These are phyloP conservation scores for Pseudogymnoascus sp. DNA, from an alignment of 2,329 filamentous ascomycete genomes.

Conservation along the genomic window DNA sequence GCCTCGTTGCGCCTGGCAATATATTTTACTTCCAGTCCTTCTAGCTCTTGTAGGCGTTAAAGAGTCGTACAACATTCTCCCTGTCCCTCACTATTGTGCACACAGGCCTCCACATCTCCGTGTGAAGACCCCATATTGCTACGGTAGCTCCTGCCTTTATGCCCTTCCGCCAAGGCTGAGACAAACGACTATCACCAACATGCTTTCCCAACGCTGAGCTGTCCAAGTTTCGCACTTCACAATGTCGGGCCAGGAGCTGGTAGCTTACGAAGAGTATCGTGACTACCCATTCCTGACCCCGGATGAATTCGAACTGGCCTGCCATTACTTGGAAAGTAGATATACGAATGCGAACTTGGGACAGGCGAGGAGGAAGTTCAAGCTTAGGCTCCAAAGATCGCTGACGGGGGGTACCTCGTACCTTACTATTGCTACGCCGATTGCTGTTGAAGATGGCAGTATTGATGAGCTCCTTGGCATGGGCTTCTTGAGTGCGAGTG, in stretches of 20 bases:
- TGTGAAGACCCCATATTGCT: not conserved
- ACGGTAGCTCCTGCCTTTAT: not conserved
- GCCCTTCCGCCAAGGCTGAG: not conserved
- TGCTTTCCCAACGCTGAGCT: slow-evolving; percentile 1
- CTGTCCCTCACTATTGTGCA: not conserved
- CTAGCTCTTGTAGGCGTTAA: not conserved
- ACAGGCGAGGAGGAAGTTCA: slow-evolving; percentile 45
- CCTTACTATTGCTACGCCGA: slow-evolving; percentile 25
- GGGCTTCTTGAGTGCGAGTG: slow-evolving; percentile 16
- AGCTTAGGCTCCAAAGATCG: slow-evolving; percentile 38
- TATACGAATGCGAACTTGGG: slow-evolving; percentile 53
- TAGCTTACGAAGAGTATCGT: slow-evolving; percentile 22
- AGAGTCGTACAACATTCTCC: not conserved
- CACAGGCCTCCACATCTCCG: not conserved
- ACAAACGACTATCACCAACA: not conserved
- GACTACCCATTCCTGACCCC: slow-evolving; percentile 52
- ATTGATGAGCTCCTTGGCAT: slow-evolving; percentile 23
- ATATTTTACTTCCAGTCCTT: slow-evolving; percentile 7
- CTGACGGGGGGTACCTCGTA: slow-evolving; percentile 22
- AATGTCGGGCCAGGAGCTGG: slow-evolving; percentile 6
- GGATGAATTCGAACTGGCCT: slow-evolving; percentile 57
- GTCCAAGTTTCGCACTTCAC: not conserved
- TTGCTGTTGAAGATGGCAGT: slow-evolving; percentile 21
- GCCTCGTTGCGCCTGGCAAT: slow-evolving; percentile 8
- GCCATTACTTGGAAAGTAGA: slow-evolving; percentile 50